Percentiles rank a stretch among this genome's conserved stretches.
Evolutionary conservation across 805 yeast genomes (phyloP).

Genomic region (Cyberlindnera nakhonratchasimensis): DNA sequence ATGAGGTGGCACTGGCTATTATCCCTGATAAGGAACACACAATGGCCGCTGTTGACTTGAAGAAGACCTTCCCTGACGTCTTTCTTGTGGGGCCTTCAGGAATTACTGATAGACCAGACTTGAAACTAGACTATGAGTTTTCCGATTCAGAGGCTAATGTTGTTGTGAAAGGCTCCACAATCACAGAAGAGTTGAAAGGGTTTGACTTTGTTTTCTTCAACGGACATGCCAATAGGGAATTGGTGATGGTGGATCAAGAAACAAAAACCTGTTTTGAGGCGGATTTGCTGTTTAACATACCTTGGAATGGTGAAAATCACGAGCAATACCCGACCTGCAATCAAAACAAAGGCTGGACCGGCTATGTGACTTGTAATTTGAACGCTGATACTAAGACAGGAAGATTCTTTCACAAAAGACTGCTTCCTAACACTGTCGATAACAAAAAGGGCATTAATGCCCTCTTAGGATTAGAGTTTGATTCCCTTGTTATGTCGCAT

Average conservation of each 20-base stretch:
- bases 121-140: slow-evolving; percentile 40
- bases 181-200: slow-evolving; percentile 40
- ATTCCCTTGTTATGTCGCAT: slow-evolving; percentile 53
- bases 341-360: slow-evolving; percentile 44
- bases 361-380: slow-evolving; percentile 36
- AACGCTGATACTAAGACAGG: slow-evolving; percentile 42
- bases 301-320: slow-evolving; percentile 44
- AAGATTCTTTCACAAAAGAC: slow-evolving; percentile 27
- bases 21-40: slow-evolving; percentile 67
- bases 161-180: slow-evolving; percentile 30
- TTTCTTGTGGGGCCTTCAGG: slow-evolving; percentile 51
- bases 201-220: slow-evolving; percentile 58
- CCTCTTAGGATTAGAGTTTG: slow-evolving; percentile 40
- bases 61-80: slow-evolving; percentile 45
- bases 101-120: slow-evolving; percentile 32
- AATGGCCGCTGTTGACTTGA: slow-evolving; percentile 54
- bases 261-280: slow-evolving; percentile 53
- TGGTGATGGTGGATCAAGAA: slow-evolving; percentile 45
- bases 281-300: slow-evolving; percentile 59
- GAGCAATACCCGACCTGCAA: slow-evolving; percentile 43
- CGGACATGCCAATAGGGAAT: slow-evolving; percentile 54
- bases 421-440: slow-evolving; percentile 19
- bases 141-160: slow-evolving; percentile 33
- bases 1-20: slow-evolving; percentile 46
- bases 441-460: slow-evolving; percentile 18